These are phyloP conservation scores for Murraya koenigii DNA, from an alignment of 345 rosid species.

Conservation along the genomic window DNA sequence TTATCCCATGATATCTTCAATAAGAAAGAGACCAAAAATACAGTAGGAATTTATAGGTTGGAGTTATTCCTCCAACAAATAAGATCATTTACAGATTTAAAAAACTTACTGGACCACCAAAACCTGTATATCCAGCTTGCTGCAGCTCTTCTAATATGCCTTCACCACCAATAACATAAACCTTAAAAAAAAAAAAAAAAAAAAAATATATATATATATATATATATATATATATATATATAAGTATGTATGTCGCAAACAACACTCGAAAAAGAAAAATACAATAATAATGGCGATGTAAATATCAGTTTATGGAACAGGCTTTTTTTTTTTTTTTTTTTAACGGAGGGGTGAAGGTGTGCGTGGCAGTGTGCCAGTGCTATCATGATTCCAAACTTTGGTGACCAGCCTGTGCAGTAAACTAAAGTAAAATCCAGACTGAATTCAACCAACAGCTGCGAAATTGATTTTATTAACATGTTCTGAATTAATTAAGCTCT, in stretches of 20 bases:
- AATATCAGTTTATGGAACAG: neutral
- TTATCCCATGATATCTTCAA: neutral
- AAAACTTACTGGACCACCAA: constrained; percentile 85
- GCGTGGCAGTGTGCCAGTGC: neutral
- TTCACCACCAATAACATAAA: constrained; percentile 83
- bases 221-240: no score
- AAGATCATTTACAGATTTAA: neutral
- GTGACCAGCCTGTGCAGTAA: neutral
- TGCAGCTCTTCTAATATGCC: constrained; percentile 75
- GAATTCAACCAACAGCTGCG: neutral
- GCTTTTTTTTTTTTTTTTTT: no score
- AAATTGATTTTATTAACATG: neutral
- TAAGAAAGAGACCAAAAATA: neutral
- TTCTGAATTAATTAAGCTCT: neutral
- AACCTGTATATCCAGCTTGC: constrained; percentile 67
- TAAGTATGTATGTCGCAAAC: neutral
- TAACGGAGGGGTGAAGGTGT: no score
- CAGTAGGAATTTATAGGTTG: neutral
- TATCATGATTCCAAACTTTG: neutral
- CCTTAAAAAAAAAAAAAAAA: constrained; percentile 36
- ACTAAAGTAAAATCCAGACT: neutral
- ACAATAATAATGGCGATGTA: neutral
- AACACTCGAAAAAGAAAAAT: neutral
- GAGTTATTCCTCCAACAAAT: neutral
- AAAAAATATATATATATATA: no score